Evolutionary conservation across 139 green algal species (phyloP).

Genomic region (Volvox reticuliferus): DNA sequence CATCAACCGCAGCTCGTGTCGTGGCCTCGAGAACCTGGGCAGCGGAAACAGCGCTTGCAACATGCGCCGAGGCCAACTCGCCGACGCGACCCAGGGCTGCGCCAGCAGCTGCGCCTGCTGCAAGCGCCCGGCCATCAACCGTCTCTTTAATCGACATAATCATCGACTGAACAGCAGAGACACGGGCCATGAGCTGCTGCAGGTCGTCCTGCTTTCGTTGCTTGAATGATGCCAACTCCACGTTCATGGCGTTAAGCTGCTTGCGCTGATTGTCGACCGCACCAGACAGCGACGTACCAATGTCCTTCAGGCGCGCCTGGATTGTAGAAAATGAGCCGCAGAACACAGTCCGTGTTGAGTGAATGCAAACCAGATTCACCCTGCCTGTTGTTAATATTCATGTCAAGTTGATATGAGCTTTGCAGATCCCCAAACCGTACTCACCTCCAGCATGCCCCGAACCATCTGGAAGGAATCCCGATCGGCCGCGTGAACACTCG

Average conservation of each 20-base stretch:
- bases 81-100: not conserved
- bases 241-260: constrained; percentile 22
- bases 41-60: not conserved
- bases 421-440: not conserved
- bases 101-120: not conserved
- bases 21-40: constrained; percentile 13
- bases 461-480: constrained; percentile 33
- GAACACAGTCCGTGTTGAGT: no score
- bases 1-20: constrained; percentile 31
- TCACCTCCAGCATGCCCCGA: not conserved
- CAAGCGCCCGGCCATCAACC: not conserved
- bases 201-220: constrained; percentile 51
- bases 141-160: constrained; percentile 50
- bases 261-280: constrained; percentile 5
- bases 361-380: no score
- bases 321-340: no score
- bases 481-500: constrained; percentile 46
- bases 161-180: constrained; percentile 57
- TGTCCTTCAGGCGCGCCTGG: constrained; percentile 39
- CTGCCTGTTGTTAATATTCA: no score
- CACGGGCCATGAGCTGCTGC: constrained; percentile 54
- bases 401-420: no score
- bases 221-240: constrained; percentile 39
- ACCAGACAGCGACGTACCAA: constrained; percentile 26
- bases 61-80: not conserved